Conservation (phyloP, 768 basidiomycete species). For the Asterophora lycoperdoides region DNA sequence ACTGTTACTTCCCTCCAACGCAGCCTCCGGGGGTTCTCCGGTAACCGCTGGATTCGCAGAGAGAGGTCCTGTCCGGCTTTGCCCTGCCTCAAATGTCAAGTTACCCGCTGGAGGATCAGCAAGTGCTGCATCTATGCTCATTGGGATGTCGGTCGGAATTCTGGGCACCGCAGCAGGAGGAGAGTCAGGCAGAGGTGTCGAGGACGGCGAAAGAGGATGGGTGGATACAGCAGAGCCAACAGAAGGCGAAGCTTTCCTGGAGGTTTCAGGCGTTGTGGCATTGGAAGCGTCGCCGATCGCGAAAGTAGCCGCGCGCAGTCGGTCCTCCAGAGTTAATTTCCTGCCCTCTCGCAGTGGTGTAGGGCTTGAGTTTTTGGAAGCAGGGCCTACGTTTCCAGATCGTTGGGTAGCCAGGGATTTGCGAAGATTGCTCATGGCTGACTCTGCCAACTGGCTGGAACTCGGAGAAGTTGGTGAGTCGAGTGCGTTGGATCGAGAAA, state of each 20-base stretch:
- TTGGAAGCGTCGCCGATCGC: constrained; percentile 53
- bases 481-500: constrained; percentile 34
- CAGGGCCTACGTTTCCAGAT: constrained; percentile 33
- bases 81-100: not conserved
- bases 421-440: constrained; percentile 54
- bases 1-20: not conserved
- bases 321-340: constrained; percentile 70
- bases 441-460: constrained; percentile 56
- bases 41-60: not conserved
- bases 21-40: not conserved
- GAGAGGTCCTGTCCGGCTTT: not conserved
- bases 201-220: constrained; percentile 38
- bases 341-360: constrained; percentile 17
- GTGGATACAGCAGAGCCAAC: constrained; percentile 19
- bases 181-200: constrained; percentile 41
- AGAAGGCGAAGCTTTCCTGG: constrained; percentile 40
- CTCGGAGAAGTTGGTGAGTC: constrained; percentile 31
- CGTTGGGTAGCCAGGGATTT: constrained; percentile 59
- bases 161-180: constrained; percentile 27
- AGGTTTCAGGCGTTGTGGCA: constrained; percentile 34
- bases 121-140: not conserved
- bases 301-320: constrained; percentile 62
- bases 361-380: constrained; percentile 14
- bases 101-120: not conserved
- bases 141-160: constrained; percentile 6